Evolutionary conservation across 768 basidiomycete species (phyloP).

Genomic region (Lactarius quietus): DNA sequence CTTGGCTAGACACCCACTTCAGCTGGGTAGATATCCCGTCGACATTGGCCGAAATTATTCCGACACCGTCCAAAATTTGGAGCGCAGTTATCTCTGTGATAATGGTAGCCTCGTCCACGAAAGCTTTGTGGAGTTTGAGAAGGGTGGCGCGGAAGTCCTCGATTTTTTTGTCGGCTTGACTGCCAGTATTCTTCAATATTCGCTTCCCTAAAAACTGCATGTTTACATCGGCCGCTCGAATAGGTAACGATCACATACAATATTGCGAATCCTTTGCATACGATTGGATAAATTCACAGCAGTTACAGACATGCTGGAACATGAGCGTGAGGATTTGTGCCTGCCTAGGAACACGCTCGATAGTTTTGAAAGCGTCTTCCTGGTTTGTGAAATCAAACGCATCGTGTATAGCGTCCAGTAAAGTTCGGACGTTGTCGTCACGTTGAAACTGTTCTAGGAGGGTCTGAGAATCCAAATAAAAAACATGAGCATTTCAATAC

Average conservation of each 20-base stretch:
- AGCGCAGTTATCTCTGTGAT: neutral
- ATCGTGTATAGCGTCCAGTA: neutral
- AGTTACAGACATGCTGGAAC: neutral
- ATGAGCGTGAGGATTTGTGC: neutral
- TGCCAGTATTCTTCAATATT: neutral
- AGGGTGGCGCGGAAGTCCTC: neutral
- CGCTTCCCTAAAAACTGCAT: neutral
- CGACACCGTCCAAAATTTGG: neutral
- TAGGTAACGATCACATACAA: neutral
- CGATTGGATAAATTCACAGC: neutral
- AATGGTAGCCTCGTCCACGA: neutral
- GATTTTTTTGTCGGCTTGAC: neutral
- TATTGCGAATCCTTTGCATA: neutral
- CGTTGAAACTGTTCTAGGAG: neutral
- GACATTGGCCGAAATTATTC: neutral
- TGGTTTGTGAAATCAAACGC: neutral
- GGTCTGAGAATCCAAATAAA: neutral
- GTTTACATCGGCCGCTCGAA: neutral
- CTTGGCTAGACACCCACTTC: neutral
- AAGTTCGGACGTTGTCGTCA: neutral
- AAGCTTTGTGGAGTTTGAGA: neutral
- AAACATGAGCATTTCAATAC: too few species aligned
- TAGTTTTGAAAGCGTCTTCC: neutral
- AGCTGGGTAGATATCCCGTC: neutral
- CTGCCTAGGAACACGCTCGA: neutral